phyloP scores from a whole-genome alignment of 352 stramenopile species.

The Peronosclerospora sorghi region DNA sequence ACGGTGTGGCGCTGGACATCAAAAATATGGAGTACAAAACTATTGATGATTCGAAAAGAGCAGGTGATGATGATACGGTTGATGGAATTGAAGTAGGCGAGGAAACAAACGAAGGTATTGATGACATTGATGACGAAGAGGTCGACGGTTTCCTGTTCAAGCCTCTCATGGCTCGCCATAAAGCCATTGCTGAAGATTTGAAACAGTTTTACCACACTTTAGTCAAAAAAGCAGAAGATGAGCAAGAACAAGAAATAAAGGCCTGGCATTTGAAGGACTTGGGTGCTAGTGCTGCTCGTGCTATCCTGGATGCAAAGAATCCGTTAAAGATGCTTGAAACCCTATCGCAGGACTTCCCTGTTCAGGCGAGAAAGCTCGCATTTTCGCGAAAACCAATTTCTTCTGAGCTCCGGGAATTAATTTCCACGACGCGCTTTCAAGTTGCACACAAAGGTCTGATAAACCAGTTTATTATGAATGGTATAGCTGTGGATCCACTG shows the following conservation, averaged over 20 bases:
- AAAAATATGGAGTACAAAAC: conserved; percentile 98
- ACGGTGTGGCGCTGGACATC: conserved; percentile 89
- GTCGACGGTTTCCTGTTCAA: conserved; percentile 59
- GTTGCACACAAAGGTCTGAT: conserved; percentile 21
- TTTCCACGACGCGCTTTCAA: conserved; percentile 27
- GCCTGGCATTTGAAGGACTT: conserved; percentile 87
- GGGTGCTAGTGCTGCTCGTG: conserved; percentile 60
- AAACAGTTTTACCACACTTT: conserved; percentile 44
- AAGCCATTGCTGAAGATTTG: conserved; percentile 32
- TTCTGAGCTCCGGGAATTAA: conserved; percentile 33
- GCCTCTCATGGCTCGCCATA: conserved; percentile 30
- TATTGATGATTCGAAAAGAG: conserved; percentile 85
- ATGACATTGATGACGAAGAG: conserved; percentile 43
- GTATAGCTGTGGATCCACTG: conserved; percentile 66
- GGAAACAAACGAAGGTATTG: conserved; percentile 23
- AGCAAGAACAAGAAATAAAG: conserved; percentile 44
- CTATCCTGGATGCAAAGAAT: conserved; percentile 64
- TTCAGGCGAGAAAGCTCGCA: conserved; percentile 64
- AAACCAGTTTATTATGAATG: conserved; percentile 83
- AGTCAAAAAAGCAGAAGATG: conserved; percentile 30
- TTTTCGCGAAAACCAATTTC: conserved; percentile 50
- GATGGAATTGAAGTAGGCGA: conserved; percentile 23
- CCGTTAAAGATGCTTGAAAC: conserved; percentile 68
- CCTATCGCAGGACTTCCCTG: conserved; percentile 86
- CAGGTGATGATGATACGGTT: conserved; percentile 23